A percentile compares a stretch with the other conserved stretches of the same genome.
Evolutionary conservation across 306 rosid genomes (phyloP).

Genomic region (Corylus heterophylla): DNA sequence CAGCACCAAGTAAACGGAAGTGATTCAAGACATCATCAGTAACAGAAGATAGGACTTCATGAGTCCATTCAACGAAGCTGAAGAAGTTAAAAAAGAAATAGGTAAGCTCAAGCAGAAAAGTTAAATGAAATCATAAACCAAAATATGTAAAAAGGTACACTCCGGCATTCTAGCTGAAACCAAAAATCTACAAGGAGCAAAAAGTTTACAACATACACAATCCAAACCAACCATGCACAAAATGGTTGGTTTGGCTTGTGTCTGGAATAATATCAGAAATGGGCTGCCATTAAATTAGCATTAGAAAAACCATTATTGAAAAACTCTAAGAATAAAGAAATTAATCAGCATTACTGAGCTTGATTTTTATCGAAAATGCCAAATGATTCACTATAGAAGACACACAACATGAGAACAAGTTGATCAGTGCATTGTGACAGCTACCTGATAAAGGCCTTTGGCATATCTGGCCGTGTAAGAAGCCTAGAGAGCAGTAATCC

Average conservation of each 20-base stretch:
- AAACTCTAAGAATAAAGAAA: neutral
- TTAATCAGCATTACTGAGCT: neutral
- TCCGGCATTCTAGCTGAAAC: conserved; percentile 8
- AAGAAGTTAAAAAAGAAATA: conserved; percentile 32
- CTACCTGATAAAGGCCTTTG: conserved; percentile 79
- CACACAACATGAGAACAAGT: conserved; percentile 11
- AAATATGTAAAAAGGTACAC: neutral
- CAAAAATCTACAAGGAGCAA: conserved; percentile 8
- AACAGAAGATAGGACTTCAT: conserved; percentile 65
- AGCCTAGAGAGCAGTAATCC: conserved; percentile 83
- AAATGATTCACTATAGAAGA: conserved; percentile 7
- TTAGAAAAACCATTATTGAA: neutral
- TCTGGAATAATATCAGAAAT: neutral
- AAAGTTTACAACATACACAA: neutral
- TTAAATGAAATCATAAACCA: neutral
- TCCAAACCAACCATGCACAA: neutral
- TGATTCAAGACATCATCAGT: conserved; percentile 62
- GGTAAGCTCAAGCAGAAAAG: conserved; percentile 26
- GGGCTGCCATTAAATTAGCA: neutral
- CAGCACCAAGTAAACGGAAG: conserved; percentile 78
- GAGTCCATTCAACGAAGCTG: conserved; percentile 93
- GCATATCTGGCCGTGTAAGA: conserved; percentile 96
- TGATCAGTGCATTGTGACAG: conserved; percentile 2
- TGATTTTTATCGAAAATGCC: neutral
- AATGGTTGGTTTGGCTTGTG: neutral